Evolutionary conservation across 2,329 filamentous ascomycete genomes (phyloP), one percentile per base, ranked within the genome.

Genomic region (Claviceps sp.): DNA sequence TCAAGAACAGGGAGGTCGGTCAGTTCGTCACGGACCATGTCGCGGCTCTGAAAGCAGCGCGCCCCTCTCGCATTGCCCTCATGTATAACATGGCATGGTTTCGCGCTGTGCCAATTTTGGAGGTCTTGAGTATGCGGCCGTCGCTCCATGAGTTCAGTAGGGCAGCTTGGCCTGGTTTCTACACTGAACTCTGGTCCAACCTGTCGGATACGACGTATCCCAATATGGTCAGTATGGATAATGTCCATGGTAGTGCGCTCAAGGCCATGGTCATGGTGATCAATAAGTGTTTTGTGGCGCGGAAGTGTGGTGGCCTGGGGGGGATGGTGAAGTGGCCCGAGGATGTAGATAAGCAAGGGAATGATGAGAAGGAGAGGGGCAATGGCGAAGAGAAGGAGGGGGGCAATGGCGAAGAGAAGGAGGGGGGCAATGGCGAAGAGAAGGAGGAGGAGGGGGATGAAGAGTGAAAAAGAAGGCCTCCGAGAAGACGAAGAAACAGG

Each of bases 161-260:
- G 7, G 14, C 16, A 2, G 52, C 59, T 11, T 64, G 62, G 60
- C 47, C 44, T 6, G 43, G 52, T 7, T 52, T 65, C 47, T 62
- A 57, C 50, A 14, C 47, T 7, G 49, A 57, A 8, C 44, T 64
- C 19, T 68, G 65, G 63, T 46, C 52, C 1, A 50, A 19, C 4
- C 49, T 63, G 5, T 59, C 54, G 1, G 57, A 56, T 40, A 10
- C 54, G 10, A 47, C 49, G 10, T 68, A 66, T 46, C 65, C 66
- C 8, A 68, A 65, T 52, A 67, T 64, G 65, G 51, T 68, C 37
- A 56, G 60, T 19, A 54, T 65, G 46, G 64, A 67, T 40, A 54
- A 53, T 14, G 56, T 67, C 16, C 57, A 62, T 5, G 57, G 56
- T 1, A 55, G 54, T 19, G 58, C 58, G 55, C 54, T 57, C 24